Evolutionary conservation across 345 rosid genomes (phyloP).

Genomic region (Arabidopsis suecica): DNA sequence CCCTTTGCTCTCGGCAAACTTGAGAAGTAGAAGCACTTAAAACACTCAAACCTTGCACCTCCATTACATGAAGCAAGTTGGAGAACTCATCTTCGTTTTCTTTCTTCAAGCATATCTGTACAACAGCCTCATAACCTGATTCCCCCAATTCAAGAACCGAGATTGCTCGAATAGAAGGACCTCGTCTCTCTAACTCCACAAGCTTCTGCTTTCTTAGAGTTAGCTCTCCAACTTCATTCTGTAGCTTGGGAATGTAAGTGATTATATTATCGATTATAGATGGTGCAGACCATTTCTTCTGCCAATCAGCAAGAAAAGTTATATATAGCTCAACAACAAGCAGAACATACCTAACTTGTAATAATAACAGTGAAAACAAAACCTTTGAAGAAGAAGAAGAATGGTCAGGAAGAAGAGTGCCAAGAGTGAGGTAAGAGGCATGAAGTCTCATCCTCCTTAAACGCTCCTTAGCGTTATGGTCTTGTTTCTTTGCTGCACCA

Average conservation of each 20-base stretch:
- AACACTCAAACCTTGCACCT: slow-evolving; percentile 37
- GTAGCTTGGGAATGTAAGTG: slow-evolving; percentile 42
- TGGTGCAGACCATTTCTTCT: slow-evolving; percentile 50
- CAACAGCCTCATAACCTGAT: slow-evolving; percentile 37
- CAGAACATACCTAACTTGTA: neutral
- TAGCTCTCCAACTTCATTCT: slow-evolving; percentile 34
- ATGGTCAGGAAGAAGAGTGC: slow-evolving; percentile 47
- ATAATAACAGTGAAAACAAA: neutral
- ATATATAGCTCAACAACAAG: neutral
- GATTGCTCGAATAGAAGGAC: slow-evolving; percentile 25
- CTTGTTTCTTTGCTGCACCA: slow-evolving; percentile 42
- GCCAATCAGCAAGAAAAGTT: neutral
- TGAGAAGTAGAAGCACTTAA: slow-evolving; percentile 43
- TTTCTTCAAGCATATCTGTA: slow-evolving; percentile 33
- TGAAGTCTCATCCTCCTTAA: slow-evolving; percentile 46
- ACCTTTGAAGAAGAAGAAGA: slow-evolving; percentile 46
- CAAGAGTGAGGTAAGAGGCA: slow-evolving; percentile 46
- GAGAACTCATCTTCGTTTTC: slow-evolving; percentile 36
- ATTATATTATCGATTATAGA: slow-evolving; percentile 40
- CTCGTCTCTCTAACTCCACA: slow-evolving; percentile 9
- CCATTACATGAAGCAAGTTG: slow-evolving; percentile 37
- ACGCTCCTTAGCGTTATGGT: slow-evolving; percentile 47
- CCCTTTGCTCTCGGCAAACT: slow-evolving; percentile 31
- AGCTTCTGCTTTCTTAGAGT: slow-evolving; percentile 27
- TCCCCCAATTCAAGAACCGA: slow-evolving; percentile 38